Evolutionary conservation across 352 stramenopile genomes (phyloP), one percentile per base, ranked within the genome.

Genomic region (Pythium angustatum): DNA sequence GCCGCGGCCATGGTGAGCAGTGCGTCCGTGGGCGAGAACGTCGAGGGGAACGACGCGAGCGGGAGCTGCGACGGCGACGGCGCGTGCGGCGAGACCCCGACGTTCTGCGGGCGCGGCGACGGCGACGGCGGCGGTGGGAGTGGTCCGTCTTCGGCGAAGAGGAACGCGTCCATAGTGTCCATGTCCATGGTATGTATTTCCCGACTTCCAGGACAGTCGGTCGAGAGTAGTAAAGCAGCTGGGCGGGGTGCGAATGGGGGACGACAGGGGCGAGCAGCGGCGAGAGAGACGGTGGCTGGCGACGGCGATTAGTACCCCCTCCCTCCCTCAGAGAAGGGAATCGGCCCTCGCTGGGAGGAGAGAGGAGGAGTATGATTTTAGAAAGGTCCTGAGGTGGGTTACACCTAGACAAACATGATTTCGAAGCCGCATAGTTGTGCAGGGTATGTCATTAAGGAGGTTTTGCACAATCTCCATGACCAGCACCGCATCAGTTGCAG

Each of bases 61-160:
- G 66, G 58, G n/a, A 72, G 51, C 31, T 71, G 72, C 50, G 66
- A 71, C 17, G 72, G 72, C 57, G 72, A 79, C 45, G 72, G 72
- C 72, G 72, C 72, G 52, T 76, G 67, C 28, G 72, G 72, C 19
- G 69, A 66, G 41, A 69, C 59, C n/a, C 58, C 62, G 21, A 66
- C 40, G 57, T 68, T 55, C 36, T 53, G 43, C 24, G 64, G 73
- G 49, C 60, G 56, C 45, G 69, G 69, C 36, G 69, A 40, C 5
- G 66, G 73, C 51, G 73, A 78, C 40, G 70, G 70, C 12, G 73
- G 72, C 53, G 77, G 75, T 14, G 67, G 21, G 4, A 47, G 65
- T 30, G 59, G 48, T 28, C 49, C n/a, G 45, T 78, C 40, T 8
- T 47, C 59, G 50, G 36, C 49, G 34, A 78, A 62, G 33, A 70